Evolutionary conservation across 352 stramenopile genomes (phyloP).

Genomic region (Lagenidium giganteum): DNA sequence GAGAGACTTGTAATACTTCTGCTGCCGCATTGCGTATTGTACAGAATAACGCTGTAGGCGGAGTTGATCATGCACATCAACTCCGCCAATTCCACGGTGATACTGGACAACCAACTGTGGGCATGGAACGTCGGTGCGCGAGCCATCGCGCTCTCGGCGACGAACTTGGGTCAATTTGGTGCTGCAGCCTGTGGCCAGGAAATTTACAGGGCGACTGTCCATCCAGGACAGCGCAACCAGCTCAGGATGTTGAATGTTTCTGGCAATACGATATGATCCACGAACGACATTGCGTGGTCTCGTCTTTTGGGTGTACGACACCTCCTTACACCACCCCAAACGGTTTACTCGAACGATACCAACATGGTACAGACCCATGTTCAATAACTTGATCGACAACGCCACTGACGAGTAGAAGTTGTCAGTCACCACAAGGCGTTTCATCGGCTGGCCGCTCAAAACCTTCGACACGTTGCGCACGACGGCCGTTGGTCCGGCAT

Average conservation of each 20-base stretch:
- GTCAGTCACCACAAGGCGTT: no score
- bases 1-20: constrained; percentile 22
- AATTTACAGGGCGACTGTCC: background rate
- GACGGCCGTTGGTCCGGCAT: no score
- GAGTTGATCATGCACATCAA: constrained; percentile 14
- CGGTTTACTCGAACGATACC: constrained; percentile 7
- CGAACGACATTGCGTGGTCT: no score
- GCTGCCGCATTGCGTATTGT: constrained; percentile 2
- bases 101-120: constrained; percentile 1
- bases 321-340: constrained; percentile 6
- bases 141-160: background rate
- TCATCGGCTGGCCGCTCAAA: no score
- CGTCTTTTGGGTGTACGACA: constrained; percentile 14
- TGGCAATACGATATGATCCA: background rate
- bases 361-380: constrained; percentile 10
- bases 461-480: no score
- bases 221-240: background rate
- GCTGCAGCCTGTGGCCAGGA: background rate
- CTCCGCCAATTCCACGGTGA: background rate
- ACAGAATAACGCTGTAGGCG: constrained; percentile 15
- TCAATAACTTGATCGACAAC: constrained; percentile 10
- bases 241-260: background rate
- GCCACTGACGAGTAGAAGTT: constrained; percentile 4
- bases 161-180: background rate
- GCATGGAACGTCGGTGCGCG: background rate